A percentile compares a stretch with the other conserved stretches of the same genome.
phyloP scores from a whole-genome alignment of 164 flowering plant species.

The Taxillus chinensis region DNA sequence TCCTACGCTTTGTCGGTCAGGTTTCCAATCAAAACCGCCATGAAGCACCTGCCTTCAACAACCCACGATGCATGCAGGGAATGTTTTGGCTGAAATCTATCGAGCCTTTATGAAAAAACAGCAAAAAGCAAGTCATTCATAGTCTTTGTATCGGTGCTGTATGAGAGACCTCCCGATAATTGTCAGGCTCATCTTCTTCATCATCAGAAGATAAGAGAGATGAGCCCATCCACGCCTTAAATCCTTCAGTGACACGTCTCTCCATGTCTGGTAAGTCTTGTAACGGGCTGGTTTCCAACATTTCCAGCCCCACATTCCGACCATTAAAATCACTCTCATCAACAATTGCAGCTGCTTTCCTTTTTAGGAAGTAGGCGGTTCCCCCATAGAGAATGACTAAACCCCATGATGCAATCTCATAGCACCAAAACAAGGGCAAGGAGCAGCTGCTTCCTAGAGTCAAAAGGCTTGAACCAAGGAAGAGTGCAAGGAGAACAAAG shows the following conservation, averaged over 20 bases:
- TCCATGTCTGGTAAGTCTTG: slow-evolving; percentile 73
- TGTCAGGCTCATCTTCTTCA: slow-evolving; percentile 42
- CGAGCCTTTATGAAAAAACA: no score
- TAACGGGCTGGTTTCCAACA: slow-evolving; percentile 60
- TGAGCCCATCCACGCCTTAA: slow-evolving; percentile 93
- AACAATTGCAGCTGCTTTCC: slow-evolving; percentile 70
- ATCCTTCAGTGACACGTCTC: slow-evolving; percentile 81
- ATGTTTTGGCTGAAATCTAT: no score
- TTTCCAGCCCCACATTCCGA: slow-evolving; percentile 65
- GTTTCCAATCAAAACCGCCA: no score
- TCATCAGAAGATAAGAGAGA: slow-evolving; percentile 86
- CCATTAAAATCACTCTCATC: slow-evolving; percentile 52
- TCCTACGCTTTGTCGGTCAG: no score
- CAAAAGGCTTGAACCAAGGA: slow-evolving; percentile 80
- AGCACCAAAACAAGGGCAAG: slow-evolving; percentile 85
- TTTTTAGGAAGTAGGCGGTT: slow-evolving; percentile 62
- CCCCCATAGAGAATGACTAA: slow-evolving; percentile 69
- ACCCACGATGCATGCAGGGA: no score
- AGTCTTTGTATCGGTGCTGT: slow-evolving; percentile 27
- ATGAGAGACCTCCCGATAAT: slow-evolving; percentile 34
- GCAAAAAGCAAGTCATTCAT: slow-evolving; percentile 8
- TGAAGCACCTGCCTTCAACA: no score
- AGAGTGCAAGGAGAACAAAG: slow-evolving; percentile 73
- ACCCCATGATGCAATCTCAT: slow-evolving; percentile 75
- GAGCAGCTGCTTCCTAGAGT: slow-evolving; percentile 82